Evolutionary conservation across 1,139 yeast species (phyloP), one percentile per base, ranked within the genome.

Genomic region (Suhomyces panamericanus): DNA sequence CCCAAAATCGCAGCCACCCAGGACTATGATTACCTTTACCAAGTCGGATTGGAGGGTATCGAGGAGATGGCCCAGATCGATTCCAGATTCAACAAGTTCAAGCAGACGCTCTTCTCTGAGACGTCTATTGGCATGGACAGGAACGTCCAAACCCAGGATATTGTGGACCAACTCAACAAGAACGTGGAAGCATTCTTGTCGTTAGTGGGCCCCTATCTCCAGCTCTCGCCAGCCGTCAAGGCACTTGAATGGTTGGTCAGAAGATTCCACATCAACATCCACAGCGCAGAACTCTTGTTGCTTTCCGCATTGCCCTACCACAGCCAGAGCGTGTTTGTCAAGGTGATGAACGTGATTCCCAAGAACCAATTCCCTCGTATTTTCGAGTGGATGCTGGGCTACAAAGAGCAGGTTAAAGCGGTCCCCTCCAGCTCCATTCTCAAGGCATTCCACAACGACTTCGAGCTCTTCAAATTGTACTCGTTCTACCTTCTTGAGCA

Each of bases 161-260:
- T 87, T 55, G 77, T 85, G 44, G 80, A 74, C n/a, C 81, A 81
- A 51, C 72, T 95, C 48, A 83, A 90, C 61, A 77, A 75, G 48
- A 90, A 93, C 32, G 79, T 93, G 43, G 79, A 80, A 49, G 84
- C 85, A 14, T 93, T 88, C 59, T 69, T 93, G 50, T 75, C 84
- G 42, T 72, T 91, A 52, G 72, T 83, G n/a, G 85, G 96, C 2
- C 88, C 89, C 3, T 77, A 80, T 57, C 82, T 93, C 75, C 78
- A 80, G 50, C 70, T 90, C 43, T 77, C 83, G 27, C 88, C 96
- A 13, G 79, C 96, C 2, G 63, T 89, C 41, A 85, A 84, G 57
- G 95, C 97, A 10, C 74, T 89, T 11, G 99, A 93, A 69, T 93
- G 99, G 99, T 79, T 93, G 32, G 85, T 93, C 22, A 85, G 99